These are phyloP conservation scores for Phytophthora fragariae DNA, from an alignment of 352 stramenopile genomes.

Conservation along the genomic window DNA sequence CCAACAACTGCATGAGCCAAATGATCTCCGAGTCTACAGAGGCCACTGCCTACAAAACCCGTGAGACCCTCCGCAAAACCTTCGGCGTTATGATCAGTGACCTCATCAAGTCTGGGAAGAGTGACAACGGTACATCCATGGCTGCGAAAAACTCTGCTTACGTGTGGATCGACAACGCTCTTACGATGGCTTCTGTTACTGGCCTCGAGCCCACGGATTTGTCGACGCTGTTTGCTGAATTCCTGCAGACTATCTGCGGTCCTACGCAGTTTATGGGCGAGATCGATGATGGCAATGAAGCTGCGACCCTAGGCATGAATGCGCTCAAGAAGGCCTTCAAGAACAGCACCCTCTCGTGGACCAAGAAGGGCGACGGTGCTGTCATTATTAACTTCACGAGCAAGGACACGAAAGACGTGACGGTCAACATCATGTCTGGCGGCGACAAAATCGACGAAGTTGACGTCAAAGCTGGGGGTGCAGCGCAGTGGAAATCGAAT, in stretches of 20 bases:
- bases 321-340: slow-evolving; percentile 54
- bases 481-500: slow-evolving; percentile 45
- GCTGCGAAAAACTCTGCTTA: slow-evolving; percentile 38
- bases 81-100: slow-evolving; percentile 60
- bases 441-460: slow-evolving; percentile 50
- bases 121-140: slow-evolving; percentile 44
- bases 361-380: slow-evolving; percentile 41
- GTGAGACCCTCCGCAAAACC: slow-evolving; percentile 58
- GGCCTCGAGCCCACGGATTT: slow-evolving; percentile 41
- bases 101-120: slow-evolving; percentile 48
- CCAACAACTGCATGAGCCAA: slow-evolving; percentile 50
- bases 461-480: slow-evolving; percentile 38
- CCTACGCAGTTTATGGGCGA: slow-evolving; percentile 47
- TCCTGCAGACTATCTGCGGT: slow-evolving; percentile 64
- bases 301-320: slow-evolving; percentile 47
- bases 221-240: slow-evolving; percentile 52
- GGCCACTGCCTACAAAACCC: slow-evolving; percentile 38
- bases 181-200: slow-evolving; percentile 43
- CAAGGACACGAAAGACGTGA: slow-evolving; percentile 50
- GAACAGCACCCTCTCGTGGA: slow-evolving; percentile 49
- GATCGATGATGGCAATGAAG: slow-evolving; percentile 53
- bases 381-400: slow-evolving; percentile 56
- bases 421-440: slow-evolving; percentile 55
- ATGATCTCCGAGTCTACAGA: slow-evolving; percentile 30
- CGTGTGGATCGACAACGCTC: slow-evolving; percentile 40